Base-by-base conservation (phyloP, 208 protist genomes). In the Acanthamoeba polyphaga region DNA sequence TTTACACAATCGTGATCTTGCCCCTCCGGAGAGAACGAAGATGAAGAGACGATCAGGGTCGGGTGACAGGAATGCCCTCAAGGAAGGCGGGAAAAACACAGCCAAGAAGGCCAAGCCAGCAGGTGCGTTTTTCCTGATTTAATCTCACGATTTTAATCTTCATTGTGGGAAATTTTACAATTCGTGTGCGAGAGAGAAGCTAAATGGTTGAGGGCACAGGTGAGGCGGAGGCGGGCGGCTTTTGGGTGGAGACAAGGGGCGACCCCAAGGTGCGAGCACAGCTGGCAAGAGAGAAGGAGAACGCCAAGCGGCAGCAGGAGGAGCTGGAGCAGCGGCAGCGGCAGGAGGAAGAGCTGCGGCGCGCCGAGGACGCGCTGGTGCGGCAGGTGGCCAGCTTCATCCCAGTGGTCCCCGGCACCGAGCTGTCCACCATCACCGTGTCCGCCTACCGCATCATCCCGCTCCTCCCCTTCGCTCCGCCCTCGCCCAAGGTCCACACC, bases 381-480 rank as follows among this genome's bases (percentile, higher is more conserved):
- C 38, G 74, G 22, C 74, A 82, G 46, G 38, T 51, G 74, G 12
- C 32, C 8, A 82, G 74, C 46, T 9, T 29, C 32, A 46, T 82
- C 22, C 74, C 74, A 0, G 24, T 51, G 7, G 74, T 82, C 9
- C 12, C 46, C 74, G 74, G 74, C 74, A 82, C 74, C 19, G 34
- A 82, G 17, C 19, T 82, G 34, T 82, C 74, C 1, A 82, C 29
- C 43, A 82, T 82, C 46, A 53, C 32, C 43, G 74, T 82, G 10
- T 55, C 74, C 4, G 15, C 74, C 46, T 82, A 55, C 24, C 74
- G 74, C 43, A 10, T 82, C 74, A 24, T 82, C 74, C 74, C 74
- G 46, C 74, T 82, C 46, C 74, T 82, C 15, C 29, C 43, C 74
- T 82, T 82, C 19, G 74, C 74, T 27, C 22, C 74, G 74, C 74